Conservation (phyloP, 768 basidiomycete genomes). For the Trametes sanguinea region DNA sequence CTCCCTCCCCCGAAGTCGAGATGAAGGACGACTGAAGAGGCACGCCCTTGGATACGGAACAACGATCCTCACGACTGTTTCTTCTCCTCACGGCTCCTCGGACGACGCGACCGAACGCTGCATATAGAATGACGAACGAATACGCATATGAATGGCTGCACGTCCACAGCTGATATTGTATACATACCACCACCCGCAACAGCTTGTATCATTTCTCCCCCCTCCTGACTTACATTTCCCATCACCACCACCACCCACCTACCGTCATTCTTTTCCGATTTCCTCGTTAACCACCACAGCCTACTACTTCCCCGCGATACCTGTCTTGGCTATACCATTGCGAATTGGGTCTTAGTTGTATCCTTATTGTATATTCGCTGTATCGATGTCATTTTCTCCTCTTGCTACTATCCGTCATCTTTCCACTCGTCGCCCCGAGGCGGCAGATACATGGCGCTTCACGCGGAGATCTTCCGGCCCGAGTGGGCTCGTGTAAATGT, state of each 20-base stretch:
- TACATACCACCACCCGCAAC: constrained; percentile 9
- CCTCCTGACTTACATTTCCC: background rate
- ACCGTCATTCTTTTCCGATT: background rate
- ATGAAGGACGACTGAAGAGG: background rate
- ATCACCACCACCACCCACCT: background rate
- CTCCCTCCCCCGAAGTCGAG: background rate
- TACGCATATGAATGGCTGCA: constrained; percentile 13
- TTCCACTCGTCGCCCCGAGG: background rate
- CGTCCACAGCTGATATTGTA: constrained; percentile 9
- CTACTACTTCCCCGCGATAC: background rate
- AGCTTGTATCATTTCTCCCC: constrained; percentile 5
- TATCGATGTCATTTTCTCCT: constrained; percentile 1
- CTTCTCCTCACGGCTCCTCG: background rate
- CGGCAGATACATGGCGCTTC: too few species aligned
- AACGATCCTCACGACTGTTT: background rate
- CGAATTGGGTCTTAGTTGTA: constrained; percentile 15
- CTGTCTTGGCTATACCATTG: constrained; percentile 6
- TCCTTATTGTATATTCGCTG: constrained; percentile 17
- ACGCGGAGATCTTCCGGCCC: too few species aligned
- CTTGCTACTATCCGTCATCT: background rate
- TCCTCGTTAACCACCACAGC: background rate
- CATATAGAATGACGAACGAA: constrained; percentile 11
- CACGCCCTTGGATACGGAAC: background rate
- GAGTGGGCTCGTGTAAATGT: too few species aligned
- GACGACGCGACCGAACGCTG: constrained; percentile 12